Base-by-base conservation (phyloP, 306 rosid genomes). In the Quercus bicolor region DNA sequence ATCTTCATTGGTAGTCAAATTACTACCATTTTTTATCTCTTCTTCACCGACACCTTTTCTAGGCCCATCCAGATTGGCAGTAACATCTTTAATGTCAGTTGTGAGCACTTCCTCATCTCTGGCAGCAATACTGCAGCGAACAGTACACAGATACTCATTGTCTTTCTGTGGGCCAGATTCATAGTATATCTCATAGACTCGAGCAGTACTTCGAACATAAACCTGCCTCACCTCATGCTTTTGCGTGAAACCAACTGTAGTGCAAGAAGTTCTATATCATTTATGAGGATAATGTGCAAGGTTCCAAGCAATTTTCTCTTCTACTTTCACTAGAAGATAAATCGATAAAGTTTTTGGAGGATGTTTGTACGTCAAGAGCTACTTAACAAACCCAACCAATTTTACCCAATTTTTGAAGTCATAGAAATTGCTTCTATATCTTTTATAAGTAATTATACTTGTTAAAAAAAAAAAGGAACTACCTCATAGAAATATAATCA, bases 141-240 rank as follows among this genome's bases (percentile, higher is more conserved):
- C 94, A 0, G 97, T 95, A 59, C 90, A 90, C 23, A 95, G 89
- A 85, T 93, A 93, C 52, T 93, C 94, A 61, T 79, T 77, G 72
- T 53, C 83, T 51, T 82, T 78, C 71, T 79, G 86, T 3, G 62
- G 28, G 68, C 85, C 75, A 23, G 94, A 53, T 43, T 85, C 86
- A 80, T 11, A 80, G 83, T 95, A 90, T 72, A 95, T 75, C 93
- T 93, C 98, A 70, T 78, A 95, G 12, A 90, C 91, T 59, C 97
- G 88, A 55, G 99, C 97, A 11, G 97, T 87, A 73, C 98, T 93
- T 33, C 92, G 90, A 83, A 93, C 93, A 74, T 93, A 93, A 75
- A 91, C 78, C 89, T 95, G 97, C 73, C 80, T 82, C 78, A 95
- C 62, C 81, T 93, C 94, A 33, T 89, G 91, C 56, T 88, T 93